Percentiles rank a stretch among this genome's conserved stretches.
Evolutionary conservation across 768 basidiomycete species (phyloP).

Genomic region (Hortiboletus campestris): DNA sequence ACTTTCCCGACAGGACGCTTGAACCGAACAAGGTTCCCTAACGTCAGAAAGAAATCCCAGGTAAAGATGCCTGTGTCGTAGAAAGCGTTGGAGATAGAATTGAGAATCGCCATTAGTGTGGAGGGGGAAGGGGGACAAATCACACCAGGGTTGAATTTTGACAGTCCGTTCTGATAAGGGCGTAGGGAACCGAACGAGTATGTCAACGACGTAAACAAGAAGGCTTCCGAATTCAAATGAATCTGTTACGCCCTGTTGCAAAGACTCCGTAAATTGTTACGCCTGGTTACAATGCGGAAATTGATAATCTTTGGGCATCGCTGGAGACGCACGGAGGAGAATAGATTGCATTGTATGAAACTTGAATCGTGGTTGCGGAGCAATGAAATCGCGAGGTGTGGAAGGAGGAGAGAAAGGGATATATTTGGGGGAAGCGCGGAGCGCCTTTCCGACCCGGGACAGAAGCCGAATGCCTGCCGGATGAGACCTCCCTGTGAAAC

Average conservation of each 20-base stretch:
- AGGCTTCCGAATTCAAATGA: not conserved
- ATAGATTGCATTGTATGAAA: too few relatives aligned
- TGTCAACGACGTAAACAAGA: not conserved
- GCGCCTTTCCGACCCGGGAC: too few relatives aligned
- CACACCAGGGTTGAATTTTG: not conserved
- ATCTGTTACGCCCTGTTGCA: not conserved
- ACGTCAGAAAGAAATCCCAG: constrained; percentile 14
- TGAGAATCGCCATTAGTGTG: constrained; percentile 4
- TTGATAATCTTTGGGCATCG: too few relatives aligned
- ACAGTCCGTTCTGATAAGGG: not conserved
- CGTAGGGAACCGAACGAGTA: not conserved
- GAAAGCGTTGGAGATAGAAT: constrained; percentile 7
- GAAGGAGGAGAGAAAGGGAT: too few relatives aligned
- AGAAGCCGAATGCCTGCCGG: too few relatives aligned
- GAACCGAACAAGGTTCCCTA: constrained; percentile 11
- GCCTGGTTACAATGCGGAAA: too few relatives aligned
- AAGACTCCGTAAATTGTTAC: too few relatives aligned
- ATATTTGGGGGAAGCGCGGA: too few relatives aligned
- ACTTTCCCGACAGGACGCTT: constrained; percentile 48
- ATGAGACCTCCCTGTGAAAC: too few relatives aligned
- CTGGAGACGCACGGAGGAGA: too few relatives aligned
- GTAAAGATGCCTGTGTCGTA: not conserved
- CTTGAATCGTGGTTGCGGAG: too few relatives aligned
- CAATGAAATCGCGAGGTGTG: too few relatives aligned
- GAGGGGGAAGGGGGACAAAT: not conserved